A percentile compares a stretch with the other conserved stretches of the same genome.
These are phyloP conservation scores for Psilocybe sp. DNA, from an alignment of 768 basidiomycete genomes.

Conservation along the genomic window DNA sequence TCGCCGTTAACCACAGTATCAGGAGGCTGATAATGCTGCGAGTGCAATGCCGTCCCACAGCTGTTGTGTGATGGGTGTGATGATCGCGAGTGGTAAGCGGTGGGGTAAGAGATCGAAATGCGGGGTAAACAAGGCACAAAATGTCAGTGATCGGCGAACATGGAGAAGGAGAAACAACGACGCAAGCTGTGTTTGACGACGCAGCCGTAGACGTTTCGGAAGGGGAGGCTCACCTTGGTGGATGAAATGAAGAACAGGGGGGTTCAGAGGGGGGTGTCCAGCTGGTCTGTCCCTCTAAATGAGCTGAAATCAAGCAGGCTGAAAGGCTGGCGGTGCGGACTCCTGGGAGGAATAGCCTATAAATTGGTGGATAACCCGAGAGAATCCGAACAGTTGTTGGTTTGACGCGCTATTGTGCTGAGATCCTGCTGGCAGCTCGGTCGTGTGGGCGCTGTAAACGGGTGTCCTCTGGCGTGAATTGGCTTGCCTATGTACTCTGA, in stretches of 20 bases:
- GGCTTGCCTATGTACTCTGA: no score
- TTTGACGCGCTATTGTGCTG: neutral
- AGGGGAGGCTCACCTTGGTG: no score
- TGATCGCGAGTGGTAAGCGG: neutral
- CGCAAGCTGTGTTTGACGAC: no score
- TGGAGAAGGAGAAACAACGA: neutral
- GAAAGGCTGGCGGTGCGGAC: neutral
- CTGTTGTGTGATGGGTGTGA: neutral
- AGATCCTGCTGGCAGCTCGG: neutral
- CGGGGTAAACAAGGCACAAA: neutral
- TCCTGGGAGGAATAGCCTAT: slow-evolving; percentile 1
- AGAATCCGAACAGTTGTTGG: neutral
- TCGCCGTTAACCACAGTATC: neutral
- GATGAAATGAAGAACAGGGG: no score
- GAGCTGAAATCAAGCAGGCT: neutral
- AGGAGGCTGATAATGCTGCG: neutral
- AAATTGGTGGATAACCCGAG: slow-evolving; percentile 4
- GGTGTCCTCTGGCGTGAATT: no score
- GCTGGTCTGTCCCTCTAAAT: neutral
- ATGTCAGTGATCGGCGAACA: neutral
- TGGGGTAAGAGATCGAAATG: slow-evolving; percentile 3
- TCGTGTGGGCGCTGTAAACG: neutral
- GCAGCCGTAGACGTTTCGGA: no score
- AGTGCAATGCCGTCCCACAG: neutral
- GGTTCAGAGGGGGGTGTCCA: neutral